Base-by-base conservation (phyloP, 805 yeast genomes). In the Candida endomychidarum region DNA sequence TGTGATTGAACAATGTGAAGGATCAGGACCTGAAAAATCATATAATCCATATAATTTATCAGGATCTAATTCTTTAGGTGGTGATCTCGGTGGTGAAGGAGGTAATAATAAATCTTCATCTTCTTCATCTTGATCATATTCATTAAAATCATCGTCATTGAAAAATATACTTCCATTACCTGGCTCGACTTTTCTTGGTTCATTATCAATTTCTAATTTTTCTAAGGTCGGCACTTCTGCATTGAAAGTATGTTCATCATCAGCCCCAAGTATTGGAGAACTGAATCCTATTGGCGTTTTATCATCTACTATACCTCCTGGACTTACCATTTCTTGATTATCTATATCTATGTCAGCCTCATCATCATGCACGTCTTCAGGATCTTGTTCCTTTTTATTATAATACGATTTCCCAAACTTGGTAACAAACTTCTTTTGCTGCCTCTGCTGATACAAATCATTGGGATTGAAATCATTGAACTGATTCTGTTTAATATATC, bases 21-120 rank as follows among this genome's bases (percentile, higher is more conserved):
- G 89, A 56, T 89, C 96, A 4, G 96, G 95, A 1, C 97, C 98
- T 37, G 73, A 74, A 53, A 93, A 91, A 37, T 89, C 89, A 52
- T 84, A 87, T 22, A 90, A 65, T 0, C 96, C 96, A 59, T 90
- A 90, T 20, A 90, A 69, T 54, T 83, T 82, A 37, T 76, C 83
- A 5, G 95, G 95, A 56, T 86, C 89, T 40, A 90, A 63, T 50
- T 86, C 95, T 43, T 76, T 73, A 3, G 95, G 93, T 2, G 95
- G 93, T 12, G 85, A 77, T 12, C 85, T 67, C 5, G 86, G 84
- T n/a, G 88, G 86, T 29, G 85, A 78, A 9, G 84, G 80, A 16
- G 69, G 70, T 12, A 61, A 35, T 25, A 60, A 49, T 40, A 75
- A 71, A 47, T 68, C 70, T 47, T 72, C 65, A 29, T 71, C 77